phyloP scores from a whole-genome alignment of 768 basidiomycete species.

The Xerocomellus chrysenteron region DNA sequence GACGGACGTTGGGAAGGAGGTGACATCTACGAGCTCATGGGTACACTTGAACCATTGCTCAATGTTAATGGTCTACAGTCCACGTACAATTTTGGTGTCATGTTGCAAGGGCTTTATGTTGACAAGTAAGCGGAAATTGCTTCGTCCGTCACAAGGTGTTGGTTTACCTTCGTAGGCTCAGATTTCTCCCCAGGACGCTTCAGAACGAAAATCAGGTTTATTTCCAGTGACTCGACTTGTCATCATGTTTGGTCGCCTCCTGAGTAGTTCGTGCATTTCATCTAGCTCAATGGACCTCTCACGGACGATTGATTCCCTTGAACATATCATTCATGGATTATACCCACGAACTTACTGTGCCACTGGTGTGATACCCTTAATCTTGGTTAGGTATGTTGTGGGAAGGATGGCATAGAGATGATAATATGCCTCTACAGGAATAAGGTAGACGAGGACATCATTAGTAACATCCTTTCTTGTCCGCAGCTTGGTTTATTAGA shows the following conservation, averaged over 20 bases:
- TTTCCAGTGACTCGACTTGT: conserved; percentile 47
- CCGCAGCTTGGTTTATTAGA: conserved; percentile 63
- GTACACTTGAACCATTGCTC: neutral
- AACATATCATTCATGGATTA: conserved; percentile 71
- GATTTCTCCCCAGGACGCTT: conserved; percentile 58
- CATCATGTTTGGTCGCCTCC: neutral
- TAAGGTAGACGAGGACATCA: conserved; percentile 65
- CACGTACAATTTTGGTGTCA: conserved; percentile 60
- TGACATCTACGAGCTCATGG: conserved; percentile 24
- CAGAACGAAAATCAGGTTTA: conserved; percentile 48
- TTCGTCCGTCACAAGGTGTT: neutral
- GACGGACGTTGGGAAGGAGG: conserved; percentile 60
- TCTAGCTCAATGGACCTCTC: conserved; percentile 72
- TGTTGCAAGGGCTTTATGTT: conserved; percentile 62
- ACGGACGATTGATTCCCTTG: conserved; percentile 71
- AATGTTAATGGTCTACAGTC: conserved; percentile 41
- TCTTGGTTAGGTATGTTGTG: conserved; percentile 53
- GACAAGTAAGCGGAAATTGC: conserved; percentile 46
- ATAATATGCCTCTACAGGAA: conserved; percentile 43
- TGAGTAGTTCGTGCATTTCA: neutral
- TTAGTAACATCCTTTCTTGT: conserved; percentile 68
- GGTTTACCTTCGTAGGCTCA: conserved; percentile 44
- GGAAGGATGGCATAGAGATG: neutral
- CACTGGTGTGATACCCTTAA: conserved; percentile 43
- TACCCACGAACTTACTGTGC: conserved; percentile 58